Evolutionary conservation across 768 basidiomycete species (phyloP).

Genomic region (Boletus insuetus): DNA sequence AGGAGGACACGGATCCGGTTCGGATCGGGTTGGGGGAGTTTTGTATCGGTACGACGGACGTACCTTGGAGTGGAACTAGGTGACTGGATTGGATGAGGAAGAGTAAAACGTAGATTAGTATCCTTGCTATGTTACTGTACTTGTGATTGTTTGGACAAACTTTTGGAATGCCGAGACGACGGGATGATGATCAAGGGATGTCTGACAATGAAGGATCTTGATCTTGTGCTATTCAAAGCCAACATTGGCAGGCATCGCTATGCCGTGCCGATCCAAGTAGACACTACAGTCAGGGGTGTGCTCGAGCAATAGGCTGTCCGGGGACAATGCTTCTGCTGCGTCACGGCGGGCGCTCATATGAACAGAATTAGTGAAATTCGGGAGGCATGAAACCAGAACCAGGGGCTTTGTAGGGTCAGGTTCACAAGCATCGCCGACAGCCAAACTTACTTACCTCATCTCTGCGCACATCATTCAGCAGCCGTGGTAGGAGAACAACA

Average conservation of each 20-base stretch:
- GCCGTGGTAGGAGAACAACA: too few relatives aligned
- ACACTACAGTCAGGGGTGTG: neutral
- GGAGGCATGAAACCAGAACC: neutral
- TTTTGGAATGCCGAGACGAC: too few relatives aligned
- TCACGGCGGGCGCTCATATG: too few relatives aligned
- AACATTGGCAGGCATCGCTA: neutral
- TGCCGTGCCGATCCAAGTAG: neutral
- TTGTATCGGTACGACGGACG: conserved; percentile 26
- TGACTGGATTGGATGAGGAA: neutral
- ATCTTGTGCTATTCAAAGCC: too few relatives aligned
- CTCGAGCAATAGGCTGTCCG: too few relatives aligned
- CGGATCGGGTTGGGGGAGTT: conserved; percentile 35
- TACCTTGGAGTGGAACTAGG: conserved; percentile 12
- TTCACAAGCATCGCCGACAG: too few relatives aligned
- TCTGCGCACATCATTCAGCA: neutral
- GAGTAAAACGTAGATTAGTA: neutral
- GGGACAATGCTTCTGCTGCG: too few relatives aligned
- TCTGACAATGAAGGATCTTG: too few relatives aligned
- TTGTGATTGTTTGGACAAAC: too few relatives aligned
- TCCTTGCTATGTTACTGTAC: neutral
- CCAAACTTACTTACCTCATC: neutral
- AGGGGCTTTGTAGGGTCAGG: neutral
- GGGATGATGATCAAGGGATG: too few relatives aligned
- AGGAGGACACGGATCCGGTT: conserved; percentile 1
- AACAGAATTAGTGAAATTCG: neutral